Evolutionary conservation across 306 rosid genomes (phyloP).

Genomic region (Lupinus albus): DNA sequence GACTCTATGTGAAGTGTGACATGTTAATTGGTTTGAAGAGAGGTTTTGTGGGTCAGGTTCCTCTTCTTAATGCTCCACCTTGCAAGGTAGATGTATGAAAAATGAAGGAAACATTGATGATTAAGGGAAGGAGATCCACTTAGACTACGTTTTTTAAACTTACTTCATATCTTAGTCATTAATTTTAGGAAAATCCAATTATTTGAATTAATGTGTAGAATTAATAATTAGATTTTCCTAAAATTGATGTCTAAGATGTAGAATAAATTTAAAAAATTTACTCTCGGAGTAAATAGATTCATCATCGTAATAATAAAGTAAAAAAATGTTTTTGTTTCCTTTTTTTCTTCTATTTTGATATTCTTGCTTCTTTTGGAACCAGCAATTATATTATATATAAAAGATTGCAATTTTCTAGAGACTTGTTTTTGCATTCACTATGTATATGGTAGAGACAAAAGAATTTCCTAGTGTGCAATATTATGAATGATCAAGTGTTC

Average conservation of each 20-base stretch:
- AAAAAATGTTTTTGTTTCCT: not conserved
- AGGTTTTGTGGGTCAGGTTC: conserved; percentile 74
- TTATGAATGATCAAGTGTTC: not conserved
- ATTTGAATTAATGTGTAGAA: too few relatives aligned
- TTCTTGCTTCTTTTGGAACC: not conserved
- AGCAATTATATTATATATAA: conserved; percentile 11
- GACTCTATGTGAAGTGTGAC: conserved; percentile 66
- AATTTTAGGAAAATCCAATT: too few relatives aligned
- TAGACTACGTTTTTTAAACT: too few relatives aligned
- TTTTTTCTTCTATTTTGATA: not conserved
- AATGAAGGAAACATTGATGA: not conserved
- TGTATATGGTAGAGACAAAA: not conserved
- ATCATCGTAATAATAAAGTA: conserved; percentile 12
- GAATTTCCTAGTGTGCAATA: not conserved
- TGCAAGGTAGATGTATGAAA: conserved; percentile 64
- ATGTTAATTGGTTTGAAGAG: conserved; percentile 67
- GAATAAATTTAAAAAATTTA: too few relatives aligned
- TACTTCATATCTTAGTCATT: too few relatives aligned
- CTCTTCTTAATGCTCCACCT: conserved; percentile 61
- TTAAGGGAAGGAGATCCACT: too few relatives aligned
- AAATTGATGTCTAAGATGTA: too few relatives aligned
- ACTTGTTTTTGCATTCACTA: conserved; percentile 3
- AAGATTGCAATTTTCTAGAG: not conserved
- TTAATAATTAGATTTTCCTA: too few relatives aligned
- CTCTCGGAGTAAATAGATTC: too few relatives aligned